Base-by-base conservation (phyloP, 306 rosid genomes). In the Oxytropis ochrocephala region DNA sequence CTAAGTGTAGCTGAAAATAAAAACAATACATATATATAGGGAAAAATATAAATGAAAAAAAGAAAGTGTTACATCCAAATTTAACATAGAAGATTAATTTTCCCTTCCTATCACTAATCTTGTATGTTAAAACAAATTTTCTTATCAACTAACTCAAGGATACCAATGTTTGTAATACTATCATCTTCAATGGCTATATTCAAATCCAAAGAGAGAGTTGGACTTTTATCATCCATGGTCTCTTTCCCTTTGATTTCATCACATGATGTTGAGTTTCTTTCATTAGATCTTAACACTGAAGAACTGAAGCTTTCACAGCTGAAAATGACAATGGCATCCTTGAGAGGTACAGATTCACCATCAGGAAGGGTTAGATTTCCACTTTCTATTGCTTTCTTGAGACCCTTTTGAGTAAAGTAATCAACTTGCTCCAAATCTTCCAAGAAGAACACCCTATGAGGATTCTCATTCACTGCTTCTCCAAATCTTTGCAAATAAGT, bases 371-470 rank as follows among this genome's bases (percentile, higher is more conserved):
- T 82, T 18, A 89, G 1, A 49, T 75, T 84, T 52, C 97, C 97
- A 62, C 67, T 82, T 49, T 82, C 61, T 32, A 91, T 87, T 0
- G 91, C 87, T 70, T 89, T 32, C 80, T 75, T 80, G n/a, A 89
- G 33, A 69, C 94, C 88, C 85, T 80, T 85, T 60, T 64, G 83
- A 35, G 96, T 84, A 73, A 62, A 68, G 69, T 78, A 18, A 69
- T 91, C 96, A 43, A 79, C 84, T 66, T 80, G 83, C 0, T 91
- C 91, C 30, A 82, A 53, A 16, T 88, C 97, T 80, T 88, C 93
- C 87, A 91, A 66, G 74, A 89, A 80, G 82, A 91, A 89, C 73
- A 91, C 90, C 74, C 97, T 78, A 19, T 84, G 93, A 11, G 97
- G 96, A 13, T 85, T 91, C 71, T 91, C 94, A 81, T 91, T 87